Base-by-base conservation (phyloP, 306 rosid species). In the Cotoneaster glaucophyllus region DNA sequence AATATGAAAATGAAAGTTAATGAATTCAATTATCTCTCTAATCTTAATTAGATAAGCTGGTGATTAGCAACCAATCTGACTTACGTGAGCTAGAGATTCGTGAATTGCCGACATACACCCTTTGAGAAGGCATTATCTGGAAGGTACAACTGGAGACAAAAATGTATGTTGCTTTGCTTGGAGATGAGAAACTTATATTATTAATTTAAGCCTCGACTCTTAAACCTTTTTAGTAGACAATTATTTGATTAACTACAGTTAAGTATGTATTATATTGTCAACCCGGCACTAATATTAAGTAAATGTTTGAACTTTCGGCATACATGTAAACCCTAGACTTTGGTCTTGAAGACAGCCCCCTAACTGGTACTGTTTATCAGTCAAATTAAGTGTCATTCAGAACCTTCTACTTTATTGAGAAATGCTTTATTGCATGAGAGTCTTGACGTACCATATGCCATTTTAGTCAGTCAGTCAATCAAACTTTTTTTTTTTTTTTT, bases 111-210 rank as follows among this genome's bases (percentile, higher is more conserved):
- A 85, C 80, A 71, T 70, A 24, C 70, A 24, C 70, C 71, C 74
- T 81, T 83, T 67, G 39, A 31, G 70, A 80, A 85, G 63, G 77
- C 70, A 59, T 32, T 73, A 58, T 73, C 74, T 77, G 74, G 78
- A 83, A 81, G 79, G 69, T 81, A 75, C 72, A 82, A 67, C 67
- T 79, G 77, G 77, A 25, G 84, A 85, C 65, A 79, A 78, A 73
- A 50, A 50, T 52, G 21, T 69, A 37, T 11, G 25, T 18, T 58
- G 34, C 67, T 71, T 18, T 58, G 34, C 67, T 71, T 67, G 43
- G 75, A 53, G 79, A 74, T 7, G 26, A 8, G 44, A 59, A 70
- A 62, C 63, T 18, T 43, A 61, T 28, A 75, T 69, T 44, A 57
- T 69, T 44, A 62, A 37, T 75, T 80, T 70, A 73, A 57, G 17